Conservation (phyloP, 1,139 yeast species). For the Spathaspora jeffriesii region DNA sequence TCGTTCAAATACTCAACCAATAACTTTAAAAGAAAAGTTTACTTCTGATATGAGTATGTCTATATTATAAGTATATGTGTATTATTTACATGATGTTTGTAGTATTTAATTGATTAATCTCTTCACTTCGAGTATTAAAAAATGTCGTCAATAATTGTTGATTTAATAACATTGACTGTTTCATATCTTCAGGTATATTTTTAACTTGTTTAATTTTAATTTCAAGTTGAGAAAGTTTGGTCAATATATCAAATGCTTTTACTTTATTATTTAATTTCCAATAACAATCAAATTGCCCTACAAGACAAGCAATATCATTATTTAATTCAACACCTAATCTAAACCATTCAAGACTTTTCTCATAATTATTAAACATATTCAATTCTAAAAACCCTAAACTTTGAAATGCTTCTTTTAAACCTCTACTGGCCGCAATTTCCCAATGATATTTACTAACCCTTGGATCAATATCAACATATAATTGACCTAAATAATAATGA, state of each 20-base stretch:
- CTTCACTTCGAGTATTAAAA: slow-evolving; percentile 27
- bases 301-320: slow-evolving; percentile 59
- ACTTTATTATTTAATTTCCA: slow-evolving; percentile 25
- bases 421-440: slow-evolving; percentile 75
- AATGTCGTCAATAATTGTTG: slow-evolving; percentile 28
- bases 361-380: slow-evolving; percentile 56
- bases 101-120: slow-evolving; percentile 14
- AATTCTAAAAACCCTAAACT: slow-evolving; percentile 79
- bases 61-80: background rate
- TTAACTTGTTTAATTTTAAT: slow-evolving; percentile 12
- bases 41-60: slow-evolving; percentile 24
- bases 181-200: slow-evolving; percentile 23
- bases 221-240: slow-evolving; percentile 27
- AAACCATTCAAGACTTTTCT: slow-evolving; percentile 80
- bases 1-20: slow-evolving; percentile 32
- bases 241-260: slow-evolving; percentile 26
- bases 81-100: background rate
- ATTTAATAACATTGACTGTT: slow-evolving; percentile 24
- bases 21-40: slow-evolving; percentile 33
- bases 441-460: slow-evolving; percentile 63
- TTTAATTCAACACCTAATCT: slow-evolving; percentile 69
- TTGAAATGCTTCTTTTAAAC: slow-evolving; percentile 74
- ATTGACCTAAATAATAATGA: slow-evolving; percentile 77
- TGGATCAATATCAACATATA: slow-evolving; percentile 59
- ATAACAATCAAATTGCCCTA: slow-evolving; percentile 73